phyloP scores from a whole-genome alignment of 2,329 filamentous ascomycete species.

The Bisporella sp. region DNA sequence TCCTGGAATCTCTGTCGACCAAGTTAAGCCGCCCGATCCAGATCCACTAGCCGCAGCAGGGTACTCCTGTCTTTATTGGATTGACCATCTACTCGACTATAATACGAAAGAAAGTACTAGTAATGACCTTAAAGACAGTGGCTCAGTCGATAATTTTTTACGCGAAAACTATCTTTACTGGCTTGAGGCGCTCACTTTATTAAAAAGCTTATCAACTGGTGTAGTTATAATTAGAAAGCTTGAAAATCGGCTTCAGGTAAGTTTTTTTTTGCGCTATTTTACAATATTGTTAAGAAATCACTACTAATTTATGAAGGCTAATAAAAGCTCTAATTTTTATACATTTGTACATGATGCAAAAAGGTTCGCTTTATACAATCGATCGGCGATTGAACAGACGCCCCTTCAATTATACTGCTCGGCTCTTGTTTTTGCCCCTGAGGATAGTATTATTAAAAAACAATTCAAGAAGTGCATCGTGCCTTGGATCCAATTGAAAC shows the following conservation, averaged over 20 bases:
- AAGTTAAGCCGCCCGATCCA: slow-evolving; percentile 7
- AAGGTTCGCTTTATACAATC: background rate
- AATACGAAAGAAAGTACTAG: background rate
- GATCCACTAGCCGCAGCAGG: background rate
- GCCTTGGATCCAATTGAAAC: slow-evolving; percentile 3
- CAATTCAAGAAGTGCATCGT: slow-evolving; percentile 3
- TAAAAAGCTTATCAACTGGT: background rate
- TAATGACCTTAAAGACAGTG: background rate
- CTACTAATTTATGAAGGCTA: background rate
- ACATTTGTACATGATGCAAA: background rate
- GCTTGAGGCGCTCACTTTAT: background rate
- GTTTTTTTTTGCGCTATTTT: background rate
- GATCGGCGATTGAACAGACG: slow-evolving; percentile 13
- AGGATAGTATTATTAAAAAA: slow-evolving; percentile 19
- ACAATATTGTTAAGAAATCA: background rate
- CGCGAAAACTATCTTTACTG: background rate
- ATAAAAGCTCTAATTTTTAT: background rate
- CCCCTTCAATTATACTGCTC: slow-evolving; percentile 28
- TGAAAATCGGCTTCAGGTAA: background rate
- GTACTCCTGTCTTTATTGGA: background rate
- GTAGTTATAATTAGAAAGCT: background rate
- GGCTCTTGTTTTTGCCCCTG: slow-evolving; percentile 26
- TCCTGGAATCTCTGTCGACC: slow-evolving; percentile 16
- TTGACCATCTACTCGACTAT: background rate
- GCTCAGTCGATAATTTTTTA: background rate